A percentile compares a stretch with the other conserved stretches of the same genome.
phyloP scores from a whole-genome alignment of 352 stramenopile species.

The Phytophthora sp. region DNA sequence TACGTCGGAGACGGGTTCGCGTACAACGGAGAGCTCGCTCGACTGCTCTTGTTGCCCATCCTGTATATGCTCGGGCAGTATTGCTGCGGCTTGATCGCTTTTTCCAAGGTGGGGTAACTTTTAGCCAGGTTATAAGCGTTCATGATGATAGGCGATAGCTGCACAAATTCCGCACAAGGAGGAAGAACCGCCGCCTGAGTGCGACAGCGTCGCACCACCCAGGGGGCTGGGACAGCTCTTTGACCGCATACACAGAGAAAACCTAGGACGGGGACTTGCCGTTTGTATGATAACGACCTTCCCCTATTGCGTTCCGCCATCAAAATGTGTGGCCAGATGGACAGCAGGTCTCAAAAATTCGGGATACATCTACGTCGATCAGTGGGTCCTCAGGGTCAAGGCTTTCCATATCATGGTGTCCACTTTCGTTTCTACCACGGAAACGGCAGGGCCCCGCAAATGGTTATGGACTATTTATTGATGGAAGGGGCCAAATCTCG shows the following conservation, averaged over 20 bases:
- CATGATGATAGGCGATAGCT: constrained; percentile 11
- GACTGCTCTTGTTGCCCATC: constrained; percentile 41
- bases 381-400: not conserved
- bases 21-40: constrained; percentile 22
- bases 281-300: constrained; percentile 33
- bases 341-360: constrained; percentile 28
- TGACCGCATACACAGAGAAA: constrained; percentile 16
- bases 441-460: too few relatives aligned
- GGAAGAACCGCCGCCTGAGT: constrained; percentile 10
- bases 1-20: constrained; percentile 30
- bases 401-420: constrained; percentile 19
- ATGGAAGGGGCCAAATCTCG: too few relatives aligned
- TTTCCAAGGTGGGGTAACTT: constrained; percentile 22
- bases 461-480: too few relatives aligned
- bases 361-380: not conserved
- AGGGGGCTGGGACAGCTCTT: constrained; percentile 27
- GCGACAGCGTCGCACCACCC: constrained; percentile 26
- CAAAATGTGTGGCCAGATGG: constrained; percentile 37
- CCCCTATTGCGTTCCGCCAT: constrained; percentile 23
- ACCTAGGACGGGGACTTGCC: constrained; percentile 6
- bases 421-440: not conserved
- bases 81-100: constrained; percentile 3
- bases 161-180: constrained; percentile 5
- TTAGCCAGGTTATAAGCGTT: constrained; percentile 7
- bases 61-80: not conserved